Conservation (phyloP, 2,329 filamentous ascomycete genomes). For the Calonectria honghensis region DNA sequence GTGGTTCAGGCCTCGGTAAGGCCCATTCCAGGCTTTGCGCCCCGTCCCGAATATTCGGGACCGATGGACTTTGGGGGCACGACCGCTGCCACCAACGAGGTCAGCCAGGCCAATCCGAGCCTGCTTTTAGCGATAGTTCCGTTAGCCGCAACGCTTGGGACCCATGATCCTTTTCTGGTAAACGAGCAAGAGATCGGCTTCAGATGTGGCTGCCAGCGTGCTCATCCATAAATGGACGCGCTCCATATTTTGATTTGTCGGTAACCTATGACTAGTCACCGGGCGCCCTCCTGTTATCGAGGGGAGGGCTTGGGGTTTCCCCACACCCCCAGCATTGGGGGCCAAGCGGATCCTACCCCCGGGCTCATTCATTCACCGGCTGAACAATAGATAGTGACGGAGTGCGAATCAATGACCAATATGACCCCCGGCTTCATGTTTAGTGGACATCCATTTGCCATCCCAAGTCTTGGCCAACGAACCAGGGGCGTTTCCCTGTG, state of each 20-base stretch:
- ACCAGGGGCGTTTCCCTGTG: background rate
- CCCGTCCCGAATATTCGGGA: conserved; percentile 12
- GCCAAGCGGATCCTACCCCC: background rate
- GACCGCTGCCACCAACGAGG: conserved; percentile 22
- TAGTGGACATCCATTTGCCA: background rate
- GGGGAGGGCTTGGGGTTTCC: background rate
- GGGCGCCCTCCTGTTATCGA: background rate
- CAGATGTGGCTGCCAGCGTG: no score
- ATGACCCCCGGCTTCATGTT: background rate
- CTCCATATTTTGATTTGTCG: conserved; percentile 1
- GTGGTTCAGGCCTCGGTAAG: background rate
- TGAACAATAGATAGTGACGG: background rate
- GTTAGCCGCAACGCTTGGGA: background rate
- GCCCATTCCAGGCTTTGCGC: conserved; percentile 22
- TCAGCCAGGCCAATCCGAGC: background rate
- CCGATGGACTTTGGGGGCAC: background rate
- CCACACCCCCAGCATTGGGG: background rate
- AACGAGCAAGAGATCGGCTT: background rate
- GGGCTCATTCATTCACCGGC: background rate
- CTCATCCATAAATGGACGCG: background rate
- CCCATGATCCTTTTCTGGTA: background rate
- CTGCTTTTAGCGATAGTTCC: conserved; percentile 3
- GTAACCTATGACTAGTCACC: background rate
- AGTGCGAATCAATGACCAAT: background rate
- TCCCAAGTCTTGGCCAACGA: background rate